A percentile compares a stretch with the other conserved stretches of the same genome.
Conservation (phyloP, 202 grass and related monocot species). For the Alloteropsis angusta region DNA sequence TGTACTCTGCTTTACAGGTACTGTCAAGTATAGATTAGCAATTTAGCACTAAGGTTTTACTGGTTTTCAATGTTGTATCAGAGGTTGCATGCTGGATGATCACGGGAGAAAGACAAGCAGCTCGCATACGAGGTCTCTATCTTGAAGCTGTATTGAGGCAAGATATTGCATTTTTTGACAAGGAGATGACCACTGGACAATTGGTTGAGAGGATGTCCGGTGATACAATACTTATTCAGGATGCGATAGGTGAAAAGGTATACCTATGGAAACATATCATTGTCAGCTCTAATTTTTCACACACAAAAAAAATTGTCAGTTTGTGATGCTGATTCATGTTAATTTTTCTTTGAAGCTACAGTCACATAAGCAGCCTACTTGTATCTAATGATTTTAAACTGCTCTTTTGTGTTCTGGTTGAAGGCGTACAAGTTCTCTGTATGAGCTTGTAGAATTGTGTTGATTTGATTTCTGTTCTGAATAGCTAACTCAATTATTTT, state of each 20-base stretch:
- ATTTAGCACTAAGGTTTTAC: not conserved
- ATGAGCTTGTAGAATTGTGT: not conserved
- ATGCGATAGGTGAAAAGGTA: conserved; percentile 48
- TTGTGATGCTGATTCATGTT: not conserved
- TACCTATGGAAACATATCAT: not conserved
- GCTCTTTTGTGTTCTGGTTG: not conserved
- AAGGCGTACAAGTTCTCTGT: not conserved
- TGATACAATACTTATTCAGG: conserved; percentile 64
- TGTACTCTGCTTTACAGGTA: not conserved
- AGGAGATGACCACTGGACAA: conserved; percentile 54
- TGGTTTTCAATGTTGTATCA: not conserved
- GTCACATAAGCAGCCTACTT: not conserved
- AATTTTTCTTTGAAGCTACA: not conserved
- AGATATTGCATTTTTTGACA: conserved; percentile 53
- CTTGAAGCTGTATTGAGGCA: conserved; percentile 53
- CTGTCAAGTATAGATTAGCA: not conserved
- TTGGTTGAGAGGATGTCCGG: conserved; percentile 62
- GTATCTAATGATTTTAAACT: not conserved
- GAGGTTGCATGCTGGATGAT: conserved; percentile 55
- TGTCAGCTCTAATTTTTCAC: not conserved
- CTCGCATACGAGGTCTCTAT: conserved; percentile 49
- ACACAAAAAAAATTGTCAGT: not conserved
- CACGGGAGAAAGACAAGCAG: conserved; percentile 53
- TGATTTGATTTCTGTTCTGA: not conserved
- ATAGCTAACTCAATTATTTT: not conserved